phyloP scores from a whole-genome alignment of 129 eudicot genomes.

The Flaveria trinervia region DNA sequence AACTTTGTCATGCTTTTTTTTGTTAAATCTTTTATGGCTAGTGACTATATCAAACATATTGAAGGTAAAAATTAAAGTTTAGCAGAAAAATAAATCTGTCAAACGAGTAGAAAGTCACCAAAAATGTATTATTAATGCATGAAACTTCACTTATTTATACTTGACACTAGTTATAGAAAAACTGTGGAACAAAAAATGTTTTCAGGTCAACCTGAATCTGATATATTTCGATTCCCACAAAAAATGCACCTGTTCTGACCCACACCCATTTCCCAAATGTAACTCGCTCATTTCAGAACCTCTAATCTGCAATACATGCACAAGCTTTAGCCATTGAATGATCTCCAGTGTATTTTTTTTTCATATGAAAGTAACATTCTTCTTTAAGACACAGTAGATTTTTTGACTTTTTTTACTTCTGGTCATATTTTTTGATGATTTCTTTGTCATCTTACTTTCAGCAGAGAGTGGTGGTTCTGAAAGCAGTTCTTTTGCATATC shows the following conservation, averaged over 20 bases:
- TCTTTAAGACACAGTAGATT: background rate
- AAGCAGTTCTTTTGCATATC: constrained; percentile 43
- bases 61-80: background rate
- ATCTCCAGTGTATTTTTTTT: background rate
- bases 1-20: background rate
- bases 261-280: no score
- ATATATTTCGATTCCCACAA: no score
- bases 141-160: background rate
- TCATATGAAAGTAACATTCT: background rate
- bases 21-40: background rate
- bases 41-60: background rate
- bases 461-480: constrained; percentile 46
- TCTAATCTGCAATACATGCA: no score
- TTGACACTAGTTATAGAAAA: no score
- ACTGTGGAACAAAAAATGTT: no score
- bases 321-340: no score
- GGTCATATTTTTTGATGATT: constrained; percentile 8
- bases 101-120: background rate
- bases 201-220: no score
- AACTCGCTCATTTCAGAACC: no score
- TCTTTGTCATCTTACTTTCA: constrained; percentile 20
- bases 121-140: background rate
- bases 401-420: background rate
- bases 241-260: no score
- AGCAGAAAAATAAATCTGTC: background rate